Conservation (phyloP, 306 rosid species). For the barrel medic (Medicago truncatula) region MtrunA17r5.0-ANR NC_053049.1:40390501-40391000, state of each 20-base stretch:
- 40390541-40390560: background rate
- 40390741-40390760: constrained; percentile 49
- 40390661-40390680: constrained; percentile 57
- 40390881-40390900: constrained; percentile 46
- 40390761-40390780: constrained; percentile 54
- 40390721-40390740: constrained; percentile 39
- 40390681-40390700: constrained; percentile 41
- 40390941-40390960: constrained; percentile 38
- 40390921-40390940: background rate
- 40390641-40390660: constrained; percentile 49
- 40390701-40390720: constrained; percentile 45
- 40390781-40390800: constrained; percentile 58
- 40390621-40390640: constrained; percentile 44
- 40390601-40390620: constrained; percentile 33
- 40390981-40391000: constrained; percentile 45
- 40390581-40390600: constrained; percentile 36
- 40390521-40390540: background rate
- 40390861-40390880: constrained; percentile 39
- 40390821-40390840: constrained; percentile 56
- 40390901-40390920: background rate
- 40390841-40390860: background rate
- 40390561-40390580: constrained; percentile 51
- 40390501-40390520: too few relatives aligned
- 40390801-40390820: constrained; percentile 54
- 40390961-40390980: constrained; percentile 44